Base-by-base conservation (phyloP, 768 basidiomycete genomes). In the Russula earlei region DNA sequence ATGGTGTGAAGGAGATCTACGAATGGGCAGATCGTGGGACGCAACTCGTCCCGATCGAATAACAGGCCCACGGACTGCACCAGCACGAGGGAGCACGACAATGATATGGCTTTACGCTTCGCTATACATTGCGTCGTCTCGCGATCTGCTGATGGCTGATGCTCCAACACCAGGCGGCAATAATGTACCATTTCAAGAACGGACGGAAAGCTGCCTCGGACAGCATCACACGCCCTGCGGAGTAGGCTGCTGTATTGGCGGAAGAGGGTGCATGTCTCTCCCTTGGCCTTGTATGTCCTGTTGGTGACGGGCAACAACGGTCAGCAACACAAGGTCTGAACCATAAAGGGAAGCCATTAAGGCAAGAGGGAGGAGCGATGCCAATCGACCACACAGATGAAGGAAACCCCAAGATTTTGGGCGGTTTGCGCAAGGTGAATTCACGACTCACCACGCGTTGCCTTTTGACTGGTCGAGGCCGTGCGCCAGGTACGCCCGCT, bases 201-300 rank as follows among this genome's bases (percentile, higher is more conserved):
- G 52, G 41, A 48, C 24, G 43, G 29, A 38, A 15, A 31, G 19
- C 19, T 22, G 27, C 33, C 52, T 42, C 33, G 10, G 24, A 40
- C 25, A 38, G 38, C 4, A 43, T 62, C 25, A 62, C 22, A 62
- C 61, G 15, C 62, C 61, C 55, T 62, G 62, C 9, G 56, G 62
- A 24, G 62, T 63, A 34, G 55, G 62, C 46, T 64, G 62, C 25
- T 60, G 63, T 53, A 58, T 54, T 44, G 60, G 61, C 5, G 49
- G 49, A 36, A 48, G 55, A 15, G 59, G 59, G 11, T 62, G 62
- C 27, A 62, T 54, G 24, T 62, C 62, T 29, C 62, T 52, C 50
- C 55, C 62, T 33, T 62, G 62, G 17, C 62, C 62, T 43, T 62
- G 62, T 33, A 61, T 33, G 49, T 62, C 60, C 62, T 62, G 55